phyloP scores from a whole-genome alignment of 1,139 yeast species.

The Kodamaea derodonti region DNA sequence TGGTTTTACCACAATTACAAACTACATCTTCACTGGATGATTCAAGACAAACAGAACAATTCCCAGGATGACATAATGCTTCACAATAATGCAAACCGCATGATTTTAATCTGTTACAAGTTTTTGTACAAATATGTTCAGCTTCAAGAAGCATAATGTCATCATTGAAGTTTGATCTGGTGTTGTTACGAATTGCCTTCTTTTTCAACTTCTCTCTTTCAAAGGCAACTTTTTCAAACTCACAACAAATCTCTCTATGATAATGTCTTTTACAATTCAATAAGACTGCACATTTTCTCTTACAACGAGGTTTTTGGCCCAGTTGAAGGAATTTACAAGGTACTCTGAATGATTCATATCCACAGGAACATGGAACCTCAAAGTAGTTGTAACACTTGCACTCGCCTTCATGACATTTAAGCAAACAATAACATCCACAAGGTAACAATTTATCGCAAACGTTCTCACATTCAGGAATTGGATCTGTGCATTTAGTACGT shows the following conservation, averaged over 20 bases:
- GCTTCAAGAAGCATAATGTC: conserved; percentile 66
- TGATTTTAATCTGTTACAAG: conserved; percentile 61
- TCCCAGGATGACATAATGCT: conserved; percentile 77
- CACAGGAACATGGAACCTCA: conserved; percentile 53
- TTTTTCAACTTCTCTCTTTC: conserved; percentile 57
- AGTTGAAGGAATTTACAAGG: conserved; percentile 58
- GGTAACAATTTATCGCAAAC: conserved; percentile 58
- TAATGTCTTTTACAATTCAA: conserved; percentile 80
- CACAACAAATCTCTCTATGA: conserved; percentile 69
- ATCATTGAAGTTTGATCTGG: conserved; percentile 34
- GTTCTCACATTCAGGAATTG: conserved; percentile 69
- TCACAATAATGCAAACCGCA: conserved; percentile 77
- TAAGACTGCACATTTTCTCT: conserved; percentile 70
- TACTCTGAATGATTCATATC: conserved; percentile 46
- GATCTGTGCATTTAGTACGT: conserved; percentile 65
- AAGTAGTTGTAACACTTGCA: conserved; percentile 59
- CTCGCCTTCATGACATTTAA: conserved; percentile 72
- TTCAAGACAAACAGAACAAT: conserved; percentile 81
- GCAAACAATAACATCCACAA: conserved; percentile 73
- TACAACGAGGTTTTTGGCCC: conserved; percentile 59
- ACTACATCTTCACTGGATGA: conserved; percentile 77
- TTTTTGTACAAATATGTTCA: conserved; percentile 68
- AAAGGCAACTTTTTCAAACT: conserved; percentile 59
- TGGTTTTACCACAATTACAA: conserved; percentile 83
- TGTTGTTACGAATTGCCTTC: conserved; percentile 45